These are phyloP conservation scores for Actinomortierella wolfii DNA, from an alignment of 371 early-diverging fungal genomes.

Conservation along the genomic window DNA sequence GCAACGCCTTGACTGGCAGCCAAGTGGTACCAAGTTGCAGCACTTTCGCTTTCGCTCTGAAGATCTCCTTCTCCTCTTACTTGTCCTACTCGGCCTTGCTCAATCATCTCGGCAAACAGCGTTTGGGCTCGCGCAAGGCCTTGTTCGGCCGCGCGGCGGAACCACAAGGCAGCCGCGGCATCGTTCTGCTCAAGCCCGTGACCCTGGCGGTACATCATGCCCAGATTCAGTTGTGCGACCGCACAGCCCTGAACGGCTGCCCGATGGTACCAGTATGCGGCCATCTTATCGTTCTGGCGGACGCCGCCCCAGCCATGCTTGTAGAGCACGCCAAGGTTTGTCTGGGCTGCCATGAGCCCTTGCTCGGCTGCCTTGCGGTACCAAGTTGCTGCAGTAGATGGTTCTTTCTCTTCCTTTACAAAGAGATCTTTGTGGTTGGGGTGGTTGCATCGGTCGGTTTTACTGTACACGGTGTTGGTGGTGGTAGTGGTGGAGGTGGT, in stretches of 20 bases:
- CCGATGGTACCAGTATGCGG: conserved; percentile 63
- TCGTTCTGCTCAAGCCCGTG: conserved; percentile 48
- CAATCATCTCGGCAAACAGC: conserved; percentile 74
- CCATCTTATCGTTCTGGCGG: conserved; percentile 47
- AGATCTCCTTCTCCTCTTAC: conserved; percentile 74
- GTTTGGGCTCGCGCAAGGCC: conserved; percentile 64
- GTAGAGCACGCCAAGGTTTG: conserved; percentile 79
- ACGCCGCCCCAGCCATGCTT: conserved; percentile 76
- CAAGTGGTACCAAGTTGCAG: conserved; percentile 71
- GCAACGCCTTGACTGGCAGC: conserved; percentile 77
- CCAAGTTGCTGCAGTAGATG: conserved; percentile 79
- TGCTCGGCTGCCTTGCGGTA: conserved; percentile 56
- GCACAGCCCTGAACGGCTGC: conserved; percentile 65
- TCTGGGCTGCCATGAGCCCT: conserved; percentile 66
- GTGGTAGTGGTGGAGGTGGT: too few relatives aligned
- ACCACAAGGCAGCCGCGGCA: conserved; percentile 72
- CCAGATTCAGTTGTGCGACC: conserved; percentile 33
- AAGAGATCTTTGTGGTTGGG: conserved; percentile 78
- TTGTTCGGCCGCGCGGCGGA: conserved; percentile 70
- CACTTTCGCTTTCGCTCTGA: conserved; percentile 56
- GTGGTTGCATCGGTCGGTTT: conserved; percentile 76
- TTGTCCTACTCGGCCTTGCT: conserved; percentile 72
- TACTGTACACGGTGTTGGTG: too few relatives aligned
- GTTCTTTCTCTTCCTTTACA: too few relatives aligned
- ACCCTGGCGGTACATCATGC: too few relatives aligned